Conservation (phyloP, 768 basidiomycete genomes). For the Tephrocybe sp. region DNA sequence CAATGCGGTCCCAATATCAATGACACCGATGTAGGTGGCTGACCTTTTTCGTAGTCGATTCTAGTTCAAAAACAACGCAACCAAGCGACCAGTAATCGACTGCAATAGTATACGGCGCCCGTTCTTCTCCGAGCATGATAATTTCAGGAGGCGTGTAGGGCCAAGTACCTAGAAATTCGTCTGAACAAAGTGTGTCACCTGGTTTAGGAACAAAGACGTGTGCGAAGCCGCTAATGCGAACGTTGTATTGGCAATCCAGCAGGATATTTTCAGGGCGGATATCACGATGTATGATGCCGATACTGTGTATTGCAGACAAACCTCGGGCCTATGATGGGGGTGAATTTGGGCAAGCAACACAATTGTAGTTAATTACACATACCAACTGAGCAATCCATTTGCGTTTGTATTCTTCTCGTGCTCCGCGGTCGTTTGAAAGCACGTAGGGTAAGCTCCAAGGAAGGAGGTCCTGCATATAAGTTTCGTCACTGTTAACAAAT, state of each 20-base stretch:
- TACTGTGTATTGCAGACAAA: not conserved
- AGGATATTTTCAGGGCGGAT: slow-evolving; percentile 6
- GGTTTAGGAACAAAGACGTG: too few relatives aligned
- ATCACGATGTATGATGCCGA: slow-evolving; percentile 2
- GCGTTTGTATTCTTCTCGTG: slow-evolving; percentile 1
- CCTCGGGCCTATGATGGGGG: not conserved
- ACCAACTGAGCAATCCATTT: slow-evolving; percentile 4
- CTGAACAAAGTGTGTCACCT: not conserved
- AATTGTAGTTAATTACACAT: not conserved
- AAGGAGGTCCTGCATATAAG: too few relatives aligned
- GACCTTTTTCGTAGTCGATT: not conserved
- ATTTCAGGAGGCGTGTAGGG: slow-evolving; percentile 5
- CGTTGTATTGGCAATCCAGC: not conserved
- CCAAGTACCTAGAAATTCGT: slow-evolving; percentile 4
- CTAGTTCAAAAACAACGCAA: slow-evolving; percentile 5
- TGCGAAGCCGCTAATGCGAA: slow-evolving; percentile 2
- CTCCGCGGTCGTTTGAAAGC: not conserved
- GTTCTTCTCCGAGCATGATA: not conserved
- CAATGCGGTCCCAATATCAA: too few relatives aligned
- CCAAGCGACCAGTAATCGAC: slow-evolving; percentile 8
- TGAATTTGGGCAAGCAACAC: not conserved
- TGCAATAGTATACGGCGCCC: not conserved
- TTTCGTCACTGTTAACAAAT: not conserved
- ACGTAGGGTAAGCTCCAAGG: slow-evolving; percentile 1
- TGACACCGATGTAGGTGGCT: too few relatives aligned